Evolutionary conservation across 176 grass and related monocot genomes (phyloP).

Genomic region (Aechmea fasciata): DNA sequence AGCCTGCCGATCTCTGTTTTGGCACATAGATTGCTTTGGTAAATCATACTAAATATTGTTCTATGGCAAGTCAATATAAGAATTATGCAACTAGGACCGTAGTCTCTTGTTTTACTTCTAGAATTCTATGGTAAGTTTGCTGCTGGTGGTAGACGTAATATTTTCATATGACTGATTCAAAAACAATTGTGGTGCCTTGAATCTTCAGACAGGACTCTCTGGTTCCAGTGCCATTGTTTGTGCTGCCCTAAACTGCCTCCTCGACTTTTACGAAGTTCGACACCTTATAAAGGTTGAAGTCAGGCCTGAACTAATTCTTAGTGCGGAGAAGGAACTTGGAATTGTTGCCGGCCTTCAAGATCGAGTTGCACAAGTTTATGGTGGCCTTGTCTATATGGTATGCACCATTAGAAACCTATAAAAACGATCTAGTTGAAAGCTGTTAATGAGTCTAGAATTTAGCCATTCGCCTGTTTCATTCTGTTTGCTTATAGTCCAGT

Average conservation of each 20-base stretch:
- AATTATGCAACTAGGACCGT: too few relatives aligned
- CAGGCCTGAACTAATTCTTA: constrained; percentile 63
- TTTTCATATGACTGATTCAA: background rate
- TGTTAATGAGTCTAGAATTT: too few relatives aligned
- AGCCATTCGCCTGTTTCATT: background rate
- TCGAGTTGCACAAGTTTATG: constrained; percentile 68
- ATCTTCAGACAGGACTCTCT: constrained; percentile 59
- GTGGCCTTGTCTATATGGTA: constrained; percentile 79
- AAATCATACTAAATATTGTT: too few relatives aligned
- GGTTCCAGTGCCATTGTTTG: constrained; percentile 86
- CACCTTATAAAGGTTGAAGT: constrained; percentile 60
- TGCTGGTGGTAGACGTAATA: background rate
- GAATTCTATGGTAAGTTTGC: background rate
- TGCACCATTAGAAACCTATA: background rate
- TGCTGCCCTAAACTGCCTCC: constrained; percentile 73
- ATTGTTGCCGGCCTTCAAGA: constrained; percentile 88
- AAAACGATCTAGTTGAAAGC: background rate
- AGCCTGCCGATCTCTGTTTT: background rate
- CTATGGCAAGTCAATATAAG: too few relatives aligned
- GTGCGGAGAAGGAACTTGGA: constrained; percentile 72
- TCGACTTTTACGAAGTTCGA: constrained; percentile 69
- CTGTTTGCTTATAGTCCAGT: background rate
- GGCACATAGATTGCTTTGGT: too few relatives aligned
- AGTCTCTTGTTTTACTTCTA: background rate
- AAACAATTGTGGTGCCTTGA: background rate